Conservation (phyloP, 805 yeast genomes). For the Candida ulmi region DNA sequence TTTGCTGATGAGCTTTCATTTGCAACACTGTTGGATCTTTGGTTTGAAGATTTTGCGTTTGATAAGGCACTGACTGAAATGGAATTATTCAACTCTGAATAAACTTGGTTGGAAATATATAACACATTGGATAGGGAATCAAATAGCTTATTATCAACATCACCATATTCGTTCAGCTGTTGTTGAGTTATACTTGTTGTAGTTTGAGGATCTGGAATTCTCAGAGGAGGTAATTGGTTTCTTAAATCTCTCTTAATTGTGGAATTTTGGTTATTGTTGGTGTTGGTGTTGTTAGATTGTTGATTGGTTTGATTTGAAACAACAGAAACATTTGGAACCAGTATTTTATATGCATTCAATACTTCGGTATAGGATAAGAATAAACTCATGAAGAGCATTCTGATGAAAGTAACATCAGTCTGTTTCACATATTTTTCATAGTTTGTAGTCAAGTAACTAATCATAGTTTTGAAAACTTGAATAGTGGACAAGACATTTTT, state of each 20-base stretch:
- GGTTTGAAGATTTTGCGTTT: slow-evolving; percentile 35
- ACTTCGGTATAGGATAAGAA: slow-evolving; percentile 64
- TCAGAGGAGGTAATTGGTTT: slow-evolving; percentile 20
- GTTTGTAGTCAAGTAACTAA: slow-evolving; percentile 42
- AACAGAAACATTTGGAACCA: slow-evolving; percentile 18
- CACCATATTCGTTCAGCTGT: slow-evolving; percentile 31
- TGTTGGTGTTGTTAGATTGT: background rate
- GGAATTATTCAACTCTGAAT: slow-evolving; percentile 65
- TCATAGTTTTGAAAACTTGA: slow-evolving; percentile 46
- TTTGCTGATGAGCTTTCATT: background rate
- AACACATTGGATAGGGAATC: slow-evolving; percentile 60
- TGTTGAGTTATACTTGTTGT: slow-evolving; percentile 16
- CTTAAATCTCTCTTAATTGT: slow-evolving; percentile 4
- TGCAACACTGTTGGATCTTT: slow-evolving; percentile 16
- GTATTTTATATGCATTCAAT: slow-evolving; percentile 53
- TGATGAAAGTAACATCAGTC: slow-evolving; percentile 57
- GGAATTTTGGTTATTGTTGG: slow-evolving; percentile 7
- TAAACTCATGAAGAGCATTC: slow-evolving; percentile 56
- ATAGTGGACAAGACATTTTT: slow-evolving; percentile 32
- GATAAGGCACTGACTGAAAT: slow-evolving; percentile 59
- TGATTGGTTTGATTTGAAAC: background rate
- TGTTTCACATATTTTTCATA: slow-evolving; percentile 43
- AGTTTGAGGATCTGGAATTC: slow-evolving; percentile 15
- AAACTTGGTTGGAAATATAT: slow-evolving; percentile 68
- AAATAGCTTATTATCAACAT: slow-evolving; percentile 63